phyloP scores from a whole-genome alignment of 345 rosid species.

The Linum lewisii region DNA sequence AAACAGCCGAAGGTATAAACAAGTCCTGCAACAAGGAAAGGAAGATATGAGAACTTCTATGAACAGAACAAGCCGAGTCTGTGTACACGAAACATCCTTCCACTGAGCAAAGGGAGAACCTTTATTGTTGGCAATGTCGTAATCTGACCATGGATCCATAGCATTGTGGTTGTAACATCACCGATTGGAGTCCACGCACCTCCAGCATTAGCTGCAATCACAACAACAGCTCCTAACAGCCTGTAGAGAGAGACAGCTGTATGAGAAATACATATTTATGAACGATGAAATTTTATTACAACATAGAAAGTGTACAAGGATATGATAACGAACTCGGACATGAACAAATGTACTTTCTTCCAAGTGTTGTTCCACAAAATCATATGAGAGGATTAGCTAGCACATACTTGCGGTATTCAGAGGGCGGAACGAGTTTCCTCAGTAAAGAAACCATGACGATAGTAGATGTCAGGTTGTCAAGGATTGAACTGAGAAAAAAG shows the following conservation, averaged over 20 bases:
- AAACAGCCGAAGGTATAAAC: constrained; percentile 61
- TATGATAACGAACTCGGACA: neutral
- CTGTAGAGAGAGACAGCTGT: constrained; percentile 26
- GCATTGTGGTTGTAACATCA: constrained; percentile 96
- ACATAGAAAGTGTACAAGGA: neutral
- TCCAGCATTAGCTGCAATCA: constrained; percentile 96
- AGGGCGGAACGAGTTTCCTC: constrained; percentile 80
- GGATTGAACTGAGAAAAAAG: constrained; percentile 82
- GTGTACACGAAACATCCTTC: neutral
- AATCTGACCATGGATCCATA: constrained; percentile 97
- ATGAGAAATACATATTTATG: neutral
- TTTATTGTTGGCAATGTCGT: constrained; percentile 77
- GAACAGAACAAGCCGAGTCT: too few relatives aligned
- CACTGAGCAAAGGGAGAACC: constrained; percentile 29
- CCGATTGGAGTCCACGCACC: constrained; percentile 99
- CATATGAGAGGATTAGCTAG: neutral
- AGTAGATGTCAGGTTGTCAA: constrained; percentile 92
- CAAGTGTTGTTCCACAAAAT: neutral
- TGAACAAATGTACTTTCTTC: neutral
- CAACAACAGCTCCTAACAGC: constrained; percentile 89
- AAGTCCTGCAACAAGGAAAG: constrained; percentile 41
- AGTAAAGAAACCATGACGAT: constrained; percentile 90
- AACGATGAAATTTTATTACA: neutral
- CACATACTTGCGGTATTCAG: constrained; percentile 92
- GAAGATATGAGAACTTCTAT: neutral